Base-by-base conservation (phyloP, 176 grass and related monocot genomes). In the Oryza coarctata region DNA sequence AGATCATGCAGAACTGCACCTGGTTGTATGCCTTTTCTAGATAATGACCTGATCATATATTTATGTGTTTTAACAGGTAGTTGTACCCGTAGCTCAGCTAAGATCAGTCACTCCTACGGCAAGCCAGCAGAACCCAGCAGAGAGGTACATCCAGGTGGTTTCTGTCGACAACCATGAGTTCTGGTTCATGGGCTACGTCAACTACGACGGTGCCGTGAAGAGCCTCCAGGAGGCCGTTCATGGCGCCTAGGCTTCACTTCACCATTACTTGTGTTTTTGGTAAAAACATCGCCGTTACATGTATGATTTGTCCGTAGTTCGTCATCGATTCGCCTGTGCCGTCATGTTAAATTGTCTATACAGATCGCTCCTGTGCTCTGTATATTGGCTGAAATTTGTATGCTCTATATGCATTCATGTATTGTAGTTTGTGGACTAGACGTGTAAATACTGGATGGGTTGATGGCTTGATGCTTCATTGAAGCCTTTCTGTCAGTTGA, bases 111-210 rank as follows among this genome's bases (percentile, higher is more conserved):
- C 58, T 49, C 89, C 89, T 3, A 85, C 70, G 0, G 32, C 85
- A 7, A 88, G 86, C 50, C 77, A 69, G 50, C 85, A 88, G 12
- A 91, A 88, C 52, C 80, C 81, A 60, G 61, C 85, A 60, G 89
- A 91, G 85, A 91, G 86, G 52, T 91, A 84, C 55, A 91, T 91
- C 65, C 83, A 86, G 60, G 78, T 86, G 0, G 67, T 78, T 20
- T 73, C 83, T 4, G 73, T 73, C 12, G 88, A 89, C 31, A 89
- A 86, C 67, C 88, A 89, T 34, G 83, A 89, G 22, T 89, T 89
- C 73, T 89, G 88, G 88, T 89, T 89, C 83, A 86, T 89, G 88
- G 88, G 88, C 50, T 82, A 82, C 20, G 83, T 89, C 11, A 86
- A 89, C 88, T 89, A 89, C 29, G 83, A 89, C 1, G 45, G 88